phyloP scores from a whole-genome alignment of 441 rosid genomes.

The Arabidopsis lyrata region DNA sequence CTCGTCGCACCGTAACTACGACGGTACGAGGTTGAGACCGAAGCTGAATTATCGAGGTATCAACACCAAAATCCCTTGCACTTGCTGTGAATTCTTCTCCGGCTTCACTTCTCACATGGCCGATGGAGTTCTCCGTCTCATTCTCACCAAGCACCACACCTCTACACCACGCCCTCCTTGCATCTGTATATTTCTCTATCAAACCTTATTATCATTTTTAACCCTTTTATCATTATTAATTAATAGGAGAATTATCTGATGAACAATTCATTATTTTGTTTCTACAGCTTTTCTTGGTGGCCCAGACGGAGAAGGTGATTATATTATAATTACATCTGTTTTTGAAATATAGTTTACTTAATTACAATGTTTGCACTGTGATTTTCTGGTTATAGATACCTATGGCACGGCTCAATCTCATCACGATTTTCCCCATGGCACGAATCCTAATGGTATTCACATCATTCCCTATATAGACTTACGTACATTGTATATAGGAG shows the following conservation, averaged over 20 bases:
- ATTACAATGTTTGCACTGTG: not conserved
- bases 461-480: not conserved
- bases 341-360: too few species aligned
- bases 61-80: slow-evolving; percentile 4
- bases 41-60: not conserved
- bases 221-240: not conserved
- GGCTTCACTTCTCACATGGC: slow-evolving; percentile 6
- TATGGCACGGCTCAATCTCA: too few species aligned
- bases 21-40: too few species aligned
- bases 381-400: too few species aligned
- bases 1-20: too few species aligned
- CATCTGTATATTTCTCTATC: slow-evolving; percentile 1
- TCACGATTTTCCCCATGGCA: too few species aligned
- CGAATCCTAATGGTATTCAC: not conserved
- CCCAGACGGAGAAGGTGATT: not conserved
- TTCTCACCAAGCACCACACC: slow-evolving; percentile 22
- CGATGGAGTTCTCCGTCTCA: slow-evolving; percentile 40
- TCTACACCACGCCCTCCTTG: not conserved
- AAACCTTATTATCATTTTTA: too few species aligned
- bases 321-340: not conserved
- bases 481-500: too few species aligned
- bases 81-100: slow-evolving; percentile 33
- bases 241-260: not conserved
- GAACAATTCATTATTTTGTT: not conserved
- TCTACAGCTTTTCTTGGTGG: slow-evolving; percentile 15